These are phyloP conservation scores for Bromus sterilis DNA, from an alignment of 176 grass and related monocot species.

Conservation along the genomic window DNA sequence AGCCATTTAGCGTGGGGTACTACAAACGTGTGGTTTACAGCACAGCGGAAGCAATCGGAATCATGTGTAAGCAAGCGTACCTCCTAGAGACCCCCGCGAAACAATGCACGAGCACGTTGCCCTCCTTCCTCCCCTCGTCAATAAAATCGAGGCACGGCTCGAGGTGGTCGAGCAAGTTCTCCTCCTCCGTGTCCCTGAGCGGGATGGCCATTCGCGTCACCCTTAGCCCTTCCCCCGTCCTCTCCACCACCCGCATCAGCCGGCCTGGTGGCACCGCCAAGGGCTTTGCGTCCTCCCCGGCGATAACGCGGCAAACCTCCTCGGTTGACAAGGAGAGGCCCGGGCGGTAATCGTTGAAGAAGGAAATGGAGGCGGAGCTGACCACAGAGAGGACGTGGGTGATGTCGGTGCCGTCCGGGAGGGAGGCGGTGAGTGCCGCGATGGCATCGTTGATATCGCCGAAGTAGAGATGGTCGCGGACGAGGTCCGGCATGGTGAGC, in stretches of 20 bases:
- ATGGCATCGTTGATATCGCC: conserved; percentile 63
- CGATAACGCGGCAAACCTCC: conserved; percentile 42
- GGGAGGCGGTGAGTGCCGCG: conserved; percentile 16
- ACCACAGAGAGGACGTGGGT: conserved; percentile 48
- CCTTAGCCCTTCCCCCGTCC: conserved; percentile 41
- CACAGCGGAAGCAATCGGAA: background rate
- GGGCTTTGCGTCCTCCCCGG: conserved; percentile 33
- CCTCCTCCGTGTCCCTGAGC: conserved; percentile 72
- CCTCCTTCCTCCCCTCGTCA: conserved; percentile 51
- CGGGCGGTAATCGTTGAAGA: conserved; percentile 51
- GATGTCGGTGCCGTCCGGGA: background rate
- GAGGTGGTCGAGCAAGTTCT: conserved; percentile 71
- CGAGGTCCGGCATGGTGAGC: conserved; percentile 44
- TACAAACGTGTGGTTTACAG: background rate
- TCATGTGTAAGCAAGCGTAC: conserved; percentile 17
- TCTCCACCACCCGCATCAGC: conserved; percentile 55
- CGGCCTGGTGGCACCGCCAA: conserved; percentile 22
- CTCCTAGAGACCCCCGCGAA: conserved; percentile 81
- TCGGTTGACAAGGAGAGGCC: conserved; percentile 30
- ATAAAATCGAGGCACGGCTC: conserved; percentile 68
- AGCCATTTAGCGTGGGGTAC: background rate
- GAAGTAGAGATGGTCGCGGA: conserved; percentile 64
- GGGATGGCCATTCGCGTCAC: conserved; percentile 78
- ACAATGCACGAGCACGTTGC: conserved; percentile 75
- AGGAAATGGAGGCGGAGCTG: conserved; percentile 65